A percentile compares a stretch with the other conserved stretches of the same genome.
Conservation (phyloP, 192 early-diverging fungal genomes). For the Coemansia sp. region DNA sequence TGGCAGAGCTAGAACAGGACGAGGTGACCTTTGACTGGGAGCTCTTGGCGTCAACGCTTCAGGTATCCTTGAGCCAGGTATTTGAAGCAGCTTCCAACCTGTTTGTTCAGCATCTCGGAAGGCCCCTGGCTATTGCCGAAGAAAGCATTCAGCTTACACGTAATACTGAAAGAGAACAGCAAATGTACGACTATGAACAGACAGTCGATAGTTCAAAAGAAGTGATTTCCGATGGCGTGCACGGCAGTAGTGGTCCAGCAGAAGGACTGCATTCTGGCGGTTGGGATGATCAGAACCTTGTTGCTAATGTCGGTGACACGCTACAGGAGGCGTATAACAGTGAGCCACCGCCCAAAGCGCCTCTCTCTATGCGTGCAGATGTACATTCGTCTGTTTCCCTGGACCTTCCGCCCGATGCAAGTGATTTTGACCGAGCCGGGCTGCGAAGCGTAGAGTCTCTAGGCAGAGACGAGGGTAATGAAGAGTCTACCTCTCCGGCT, state of each 20-base stretch:
- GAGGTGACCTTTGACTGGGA: constrained; percentile 58
- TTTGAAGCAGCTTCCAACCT: constrained; percentile 41
- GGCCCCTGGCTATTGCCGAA: constrained; percentile 22
- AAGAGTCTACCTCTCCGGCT: constrained; percentile 29
- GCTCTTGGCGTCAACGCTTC: constrained; percentile 28
- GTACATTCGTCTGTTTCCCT: constrained; percentile 15
- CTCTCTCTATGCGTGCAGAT: neutral
- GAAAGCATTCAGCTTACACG: constrained; percentile 25
- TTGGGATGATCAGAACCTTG: neutral
- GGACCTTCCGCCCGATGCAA: constrained; percentile 20
- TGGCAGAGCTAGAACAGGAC: constrained; percentile 53
- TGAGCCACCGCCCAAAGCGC: neutral
- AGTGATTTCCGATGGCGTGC: neutral
- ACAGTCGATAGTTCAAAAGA: neutral
- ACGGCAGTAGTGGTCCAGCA: constrained; percentile 1
- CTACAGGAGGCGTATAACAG: neutral
- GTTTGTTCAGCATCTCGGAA: constrained; percentile 37
- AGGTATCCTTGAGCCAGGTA: constrained; percentile 29
- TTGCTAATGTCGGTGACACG: neutral
- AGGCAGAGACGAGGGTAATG: constrained; percentile 6
- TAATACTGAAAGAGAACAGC: neutral
- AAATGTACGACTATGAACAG: neutral
- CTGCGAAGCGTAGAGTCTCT: constrained; percentile 49
- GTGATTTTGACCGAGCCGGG: constrained; percentile 29
- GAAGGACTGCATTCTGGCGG: neutral